Conservation (phyloP, 2,329 filamentous ascomycete genomes). For the Fonsecaea nubica region DNA sequence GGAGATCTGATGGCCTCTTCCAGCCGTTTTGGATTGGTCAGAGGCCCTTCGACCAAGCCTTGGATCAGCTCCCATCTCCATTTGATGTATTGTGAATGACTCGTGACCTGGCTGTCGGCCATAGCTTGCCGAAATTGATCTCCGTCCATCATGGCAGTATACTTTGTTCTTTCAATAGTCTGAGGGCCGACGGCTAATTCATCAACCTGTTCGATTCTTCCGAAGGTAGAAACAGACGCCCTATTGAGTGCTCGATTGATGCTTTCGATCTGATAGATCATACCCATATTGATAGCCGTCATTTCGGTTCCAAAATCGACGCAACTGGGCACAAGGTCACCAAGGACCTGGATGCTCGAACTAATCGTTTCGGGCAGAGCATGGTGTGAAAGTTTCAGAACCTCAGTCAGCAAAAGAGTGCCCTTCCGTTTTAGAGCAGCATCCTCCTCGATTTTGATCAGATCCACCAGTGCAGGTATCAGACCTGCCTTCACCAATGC, state of each 20-base stretch:
- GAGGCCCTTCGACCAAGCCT: slow-evolving; percentile 87
- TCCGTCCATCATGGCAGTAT: slow-evolving; percentile 69
- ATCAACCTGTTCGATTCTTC: slow-evolving; percentile 50
- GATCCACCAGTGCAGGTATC: slow-evolving; percentile 53
- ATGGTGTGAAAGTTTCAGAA: slow-evolving; percentile 85
- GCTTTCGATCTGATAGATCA: slow-evolving; percentile 97
- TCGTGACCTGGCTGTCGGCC: slow-evolving; percentile 79
- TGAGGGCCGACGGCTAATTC: slow-evolving; percentile 40
- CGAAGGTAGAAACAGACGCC: slow-evolving; percentile 49
- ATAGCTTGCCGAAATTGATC: slow-evolving; percentile 67
- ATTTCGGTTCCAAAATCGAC: slow-evolving; percentile 73
- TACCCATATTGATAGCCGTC: slow-evolving; percentile 81
- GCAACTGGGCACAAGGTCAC: slow-evolving; percentile 80
- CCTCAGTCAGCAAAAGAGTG: slow-evolving; percentile 86
- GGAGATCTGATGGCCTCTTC: slow-evolving; percentile 94
- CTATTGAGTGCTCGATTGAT: slow-evolving; percentile 91
- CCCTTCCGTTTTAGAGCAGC: slow-evolving; percentile 78
- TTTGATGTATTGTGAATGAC: slow-evolving; percentile 87
- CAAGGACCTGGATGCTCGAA: slow-evolving; percentile 82
- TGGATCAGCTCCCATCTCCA: slow-evolving; percentile 98
- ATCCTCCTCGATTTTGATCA: slow-evolving; percentile 59
- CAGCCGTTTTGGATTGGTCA: slow-evolving; percentile 87
- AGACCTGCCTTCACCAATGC: slow-evolving; percentile 84
- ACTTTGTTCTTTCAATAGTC: slow-evolving; percentile 61
- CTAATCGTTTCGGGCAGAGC: slow-evolving; percentile 83